These are phyloP conservation scores for Paspalum vaginatum DNA, from an alignment of 176 grass and related monocot genomes.

Conservation along the genomic window DNA sequence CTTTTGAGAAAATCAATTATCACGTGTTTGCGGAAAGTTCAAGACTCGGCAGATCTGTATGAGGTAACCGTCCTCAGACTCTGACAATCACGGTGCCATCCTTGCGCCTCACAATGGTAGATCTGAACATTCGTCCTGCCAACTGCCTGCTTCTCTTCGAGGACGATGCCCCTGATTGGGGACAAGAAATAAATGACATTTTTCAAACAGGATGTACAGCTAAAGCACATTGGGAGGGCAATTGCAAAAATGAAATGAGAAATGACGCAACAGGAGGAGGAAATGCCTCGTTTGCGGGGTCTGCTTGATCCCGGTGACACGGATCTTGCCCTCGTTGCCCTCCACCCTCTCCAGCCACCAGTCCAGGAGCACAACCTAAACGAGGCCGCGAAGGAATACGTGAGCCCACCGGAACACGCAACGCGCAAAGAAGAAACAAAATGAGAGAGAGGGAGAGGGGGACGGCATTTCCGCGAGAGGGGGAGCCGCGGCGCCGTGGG, in stretches of 20 bases:
- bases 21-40: neutral
- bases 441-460: neutral
- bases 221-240: neutral
- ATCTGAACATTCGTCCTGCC: constrained; percentile 26
- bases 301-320: neutral
- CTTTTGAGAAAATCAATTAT: constrained; percentile 32
- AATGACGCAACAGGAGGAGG: neutral
- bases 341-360: constrained; percentile 42
- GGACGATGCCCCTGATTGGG: neutral
- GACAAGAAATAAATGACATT: neutral
- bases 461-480: constrained; percentile 17
- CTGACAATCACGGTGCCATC: neutral
- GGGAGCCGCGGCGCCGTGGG: neutral
- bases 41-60: neutral
- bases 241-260: neutral
- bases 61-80: constrained; percentile 18
- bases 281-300: neutral
- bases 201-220: neutral
- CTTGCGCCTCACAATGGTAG: constrained; percentile 6
- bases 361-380: constrained; percentile 12
- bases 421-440: neutral
- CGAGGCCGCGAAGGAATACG: neutral
- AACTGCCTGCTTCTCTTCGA: neutral
- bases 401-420: neutral
- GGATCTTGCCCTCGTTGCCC: constrained; percentile 30